A percentile compares a stretch with the other conserved stretches of the same genome.
Evolutionary conservation across 768 basidiomycete genomes (phyloP).

Genomic region (Boletus insuetus): DNA sequence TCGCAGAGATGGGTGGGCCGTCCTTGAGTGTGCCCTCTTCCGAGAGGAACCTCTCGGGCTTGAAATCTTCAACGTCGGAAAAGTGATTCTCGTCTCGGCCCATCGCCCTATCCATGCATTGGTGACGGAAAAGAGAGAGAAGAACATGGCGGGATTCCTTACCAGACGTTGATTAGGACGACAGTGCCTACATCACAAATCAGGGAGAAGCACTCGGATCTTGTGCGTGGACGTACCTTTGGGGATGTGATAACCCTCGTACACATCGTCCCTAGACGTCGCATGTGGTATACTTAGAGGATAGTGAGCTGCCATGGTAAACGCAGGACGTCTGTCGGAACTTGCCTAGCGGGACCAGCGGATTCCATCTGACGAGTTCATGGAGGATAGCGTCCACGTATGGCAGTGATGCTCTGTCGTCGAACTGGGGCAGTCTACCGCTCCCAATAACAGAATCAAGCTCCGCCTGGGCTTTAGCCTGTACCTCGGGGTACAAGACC

Average conservation of each 20-base stretch:
- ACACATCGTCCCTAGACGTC: conserved; percentile 23
- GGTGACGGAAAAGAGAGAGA: neutral
- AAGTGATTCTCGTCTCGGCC: conserved; percentile 17
- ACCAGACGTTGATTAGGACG: conserved; percentile 37
- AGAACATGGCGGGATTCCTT: neutral
- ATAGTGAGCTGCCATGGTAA: neutral
- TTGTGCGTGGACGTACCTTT: conserved; percentile 25
- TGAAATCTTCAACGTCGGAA: conserved; percentile 22
- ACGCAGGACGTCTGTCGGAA: neutral
- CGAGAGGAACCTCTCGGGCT: conserved; percentile 26
- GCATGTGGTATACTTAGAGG: conserved; percentile 25
- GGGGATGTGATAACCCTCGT: conserved; percentile 39
- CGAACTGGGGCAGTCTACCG: conserved; percentile 24
- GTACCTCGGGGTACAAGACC: conserved; percentile 27
- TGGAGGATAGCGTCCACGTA: conserved; percentile 42
- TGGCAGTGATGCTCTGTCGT: conserved; percentile 32
- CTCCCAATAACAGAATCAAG: conserved; percentile 27
- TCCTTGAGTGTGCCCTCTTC: conserved; percentile 11
- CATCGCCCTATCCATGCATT: conserved; percentile 19
- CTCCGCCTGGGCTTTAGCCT: conserved; percentile 24
- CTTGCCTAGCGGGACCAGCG: conserved; percentile 24
- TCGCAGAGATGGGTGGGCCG: conserved; percentile 5
- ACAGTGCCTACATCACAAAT: conserved; percentile 21
- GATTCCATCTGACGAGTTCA: conserved; percentile 33
- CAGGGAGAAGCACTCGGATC: neutral